Conservation (phyloP, 2,329 filamentous ascomycete genomes). For the Pseudocercospora cruenta region DNA sequence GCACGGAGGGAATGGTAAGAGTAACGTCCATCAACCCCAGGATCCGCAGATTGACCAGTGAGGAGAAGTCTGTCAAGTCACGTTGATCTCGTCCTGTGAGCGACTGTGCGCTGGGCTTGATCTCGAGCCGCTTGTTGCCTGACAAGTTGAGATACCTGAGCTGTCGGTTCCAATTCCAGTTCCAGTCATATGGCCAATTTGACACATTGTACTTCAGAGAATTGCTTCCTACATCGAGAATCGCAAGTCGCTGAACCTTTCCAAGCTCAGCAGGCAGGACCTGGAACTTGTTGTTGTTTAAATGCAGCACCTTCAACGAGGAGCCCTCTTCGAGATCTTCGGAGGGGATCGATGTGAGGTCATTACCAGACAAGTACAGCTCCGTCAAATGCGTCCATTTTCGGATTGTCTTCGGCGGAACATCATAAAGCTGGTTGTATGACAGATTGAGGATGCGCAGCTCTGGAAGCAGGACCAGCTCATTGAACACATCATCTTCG, state of each 20-base stretch:
- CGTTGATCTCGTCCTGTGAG: slow-evolving; percentile 60
- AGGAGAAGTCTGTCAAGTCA: slow-evolving; percentile 87
- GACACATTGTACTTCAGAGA: slow-evolving; percentile 97
- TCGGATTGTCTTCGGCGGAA: slow-evolving; percentile 84
- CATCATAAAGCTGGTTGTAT: slow-evolving; percentile 91
- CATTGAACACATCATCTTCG: slow-evolving; percentile 92
- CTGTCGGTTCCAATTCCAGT: slow-evolving; percentile 98
- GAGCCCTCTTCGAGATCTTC: slow-evolving; percentile 93
- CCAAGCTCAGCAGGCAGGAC: slow-evolving; percentile 94
- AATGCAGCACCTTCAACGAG: slow-evolving; percentile 83
- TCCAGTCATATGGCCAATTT: slow-evolving; percentile 99
- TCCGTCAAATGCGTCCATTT: slow-evolving; percentile 90
- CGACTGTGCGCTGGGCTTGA: slow-evolving; percentile 67
- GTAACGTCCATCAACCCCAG: slow-evolving; percentile 98
- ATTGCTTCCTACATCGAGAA: slow-evolving; percentile 94
- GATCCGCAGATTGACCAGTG: slow-evolving; percentile 79
- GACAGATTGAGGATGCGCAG: slow-evolving; percentile 88
- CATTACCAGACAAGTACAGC: slow-evolving; percentile 92
- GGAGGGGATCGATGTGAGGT: slow-evolving; percentile 84
- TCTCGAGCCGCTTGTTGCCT: slow-evolving; percentile 94
- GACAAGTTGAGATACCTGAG: slow-evolving; percentile 94
- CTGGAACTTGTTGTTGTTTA: slow-evolving; percentile 98
- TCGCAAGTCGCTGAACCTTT: slow-evolving; percentile 86
- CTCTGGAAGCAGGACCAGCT: slow-evolving; percentile 80
- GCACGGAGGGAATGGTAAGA: slow-evolving; percentile 86